Conservation (phyloP, 257 asterid genomes). For the Solanum tacnaense region DNA sequence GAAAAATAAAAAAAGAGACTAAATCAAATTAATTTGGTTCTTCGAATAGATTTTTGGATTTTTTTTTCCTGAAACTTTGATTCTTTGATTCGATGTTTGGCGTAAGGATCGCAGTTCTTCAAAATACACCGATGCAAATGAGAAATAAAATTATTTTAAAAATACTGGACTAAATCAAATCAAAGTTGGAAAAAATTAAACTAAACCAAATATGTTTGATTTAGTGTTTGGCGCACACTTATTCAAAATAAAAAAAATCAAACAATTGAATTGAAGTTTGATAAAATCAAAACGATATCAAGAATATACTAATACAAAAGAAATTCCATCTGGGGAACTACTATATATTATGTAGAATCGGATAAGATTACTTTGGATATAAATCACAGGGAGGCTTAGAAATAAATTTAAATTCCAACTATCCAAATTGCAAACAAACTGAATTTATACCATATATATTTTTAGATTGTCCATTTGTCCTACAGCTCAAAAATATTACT, state of each 20-base stretch:
- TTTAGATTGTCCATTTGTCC: background rate
- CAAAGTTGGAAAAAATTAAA: background rate
- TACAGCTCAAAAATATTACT: background rate
- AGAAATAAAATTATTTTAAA: background rate
- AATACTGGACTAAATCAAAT: background rate
- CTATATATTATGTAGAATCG: background rate
- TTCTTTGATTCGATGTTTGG: too few species aligned
- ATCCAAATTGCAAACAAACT: background rate
- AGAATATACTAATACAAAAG: background rate
- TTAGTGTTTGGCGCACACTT: background rate
- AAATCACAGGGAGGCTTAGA: background rate
- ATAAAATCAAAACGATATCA: too few species aligned
- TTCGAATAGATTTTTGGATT: background rate
- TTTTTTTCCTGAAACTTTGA: too few species aligned
- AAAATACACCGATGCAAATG: too few species aligned
- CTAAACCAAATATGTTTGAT: too few species aligned
- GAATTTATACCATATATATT: too few species aligned
- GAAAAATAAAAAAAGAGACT: too few species aligned
- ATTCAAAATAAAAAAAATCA: background rate
- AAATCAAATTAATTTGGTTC: too few species aligned
- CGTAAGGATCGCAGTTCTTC: too few species aligned
- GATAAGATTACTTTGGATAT: background rate
- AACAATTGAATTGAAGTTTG: too few species aligned
- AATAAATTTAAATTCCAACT: background rate
- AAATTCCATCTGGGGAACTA: background rate